phyloP scores from a whole-genome alignment of 495 filamentous ascomycete genomes.

The Podospora pseudopauciseta region DNA sequence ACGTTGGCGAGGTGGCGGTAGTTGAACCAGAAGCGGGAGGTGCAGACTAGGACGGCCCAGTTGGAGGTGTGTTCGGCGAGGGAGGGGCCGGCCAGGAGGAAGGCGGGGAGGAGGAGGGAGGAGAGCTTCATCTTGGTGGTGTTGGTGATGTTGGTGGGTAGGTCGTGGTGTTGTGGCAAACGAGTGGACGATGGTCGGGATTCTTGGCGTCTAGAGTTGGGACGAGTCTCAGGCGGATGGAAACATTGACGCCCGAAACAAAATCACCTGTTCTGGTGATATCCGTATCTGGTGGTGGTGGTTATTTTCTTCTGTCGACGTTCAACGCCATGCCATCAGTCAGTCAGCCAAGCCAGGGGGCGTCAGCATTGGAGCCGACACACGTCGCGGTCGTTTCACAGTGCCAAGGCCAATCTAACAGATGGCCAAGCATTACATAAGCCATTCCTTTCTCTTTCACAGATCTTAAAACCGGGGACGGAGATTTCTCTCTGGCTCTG shows the following conservation, averaged over 20 bases:
- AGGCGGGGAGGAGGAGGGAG: constrained; percentile 34
- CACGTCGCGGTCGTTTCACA: not conserved
- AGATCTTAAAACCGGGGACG: constrained; percentile 9
- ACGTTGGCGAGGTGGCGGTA: constrained; percentile 98
- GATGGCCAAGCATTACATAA: constrained; percentile 1
- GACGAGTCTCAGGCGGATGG: not conserved
- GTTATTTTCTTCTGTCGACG: not conserved
- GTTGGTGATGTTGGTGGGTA: not conserved
- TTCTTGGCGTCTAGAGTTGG: not conserved
- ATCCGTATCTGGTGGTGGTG: not conserved
- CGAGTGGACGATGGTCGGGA: not conserved
- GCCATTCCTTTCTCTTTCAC: not conserved
- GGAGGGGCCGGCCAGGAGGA: constrained; percentile 43
- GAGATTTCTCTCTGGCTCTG: not conserved
- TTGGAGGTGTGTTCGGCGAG: constrained; percentile 88
- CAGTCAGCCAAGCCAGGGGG: not conserved
- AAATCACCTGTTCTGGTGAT: not conserved
- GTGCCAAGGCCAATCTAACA: constrained; percentile 6
- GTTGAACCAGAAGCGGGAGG: constrained; percentile 99
- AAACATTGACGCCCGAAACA: not conserved
- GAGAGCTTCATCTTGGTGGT: constrained; percentile 21
- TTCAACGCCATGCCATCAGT: constrained; percentile 2
- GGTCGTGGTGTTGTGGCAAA: not conserved
- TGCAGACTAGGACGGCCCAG: constrained; percentile 96
- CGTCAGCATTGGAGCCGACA: not conserved